Conservation (phyloP, 75 land plant species). For the Isoetes taiwanensis region DNA sequence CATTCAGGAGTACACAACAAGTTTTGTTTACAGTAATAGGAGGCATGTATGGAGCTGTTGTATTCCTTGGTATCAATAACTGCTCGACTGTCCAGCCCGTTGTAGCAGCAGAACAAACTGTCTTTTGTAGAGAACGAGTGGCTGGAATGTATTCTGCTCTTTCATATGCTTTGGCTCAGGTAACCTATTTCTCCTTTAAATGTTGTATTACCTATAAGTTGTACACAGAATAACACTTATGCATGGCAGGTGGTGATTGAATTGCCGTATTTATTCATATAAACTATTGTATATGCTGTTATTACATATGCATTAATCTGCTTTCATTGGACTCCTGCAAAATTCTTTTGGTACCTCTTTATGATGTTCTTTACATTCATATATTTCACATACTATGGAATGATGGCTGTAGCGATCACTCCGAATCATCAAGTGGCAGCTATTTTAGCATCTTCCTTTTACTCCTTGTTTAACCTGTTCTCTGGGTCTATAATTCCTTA, state of each 20-base stretch:
- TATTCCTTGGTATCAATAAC: constrained; percentile 17
- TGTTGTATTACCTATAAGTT: too few relatives aligned
- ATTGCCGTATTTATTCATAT: too few relatives aligned
- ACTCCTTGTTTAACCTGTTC: constrained; percentile 64
- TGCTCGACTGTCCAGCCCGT: constrained; percentile 18
- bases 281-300: too few relatives aligned
- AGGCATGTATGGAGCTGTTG: constrained; percentile 16
- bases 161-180: constrained; percentile 13
- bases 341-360: constrained; percentile 35
- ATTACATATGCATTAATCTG: too few relatives aligned
- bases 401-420: constrained; percentile 70
- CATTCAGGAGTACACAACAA: too few relatives aligned
- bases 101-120: constrained; percentile 15
- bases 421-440: constrained; percentile 55
- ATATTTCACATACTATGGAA: constrained; percentile 47
- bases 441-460: constrained; percentile 52
- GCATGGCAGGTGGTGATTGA: too few relatives aligned
- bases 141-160: constrained; percentile 18
- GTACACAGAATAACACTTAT: too few relatives aligned
- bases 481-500: constrained; percentile 53
- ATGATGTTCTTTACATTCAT: constrained; percentile 25
- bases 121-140: constrained; percentile 11
- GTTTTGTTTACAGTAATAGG: constrained; percentile 14
- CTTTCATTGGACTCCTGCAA: too few relatives aligned
- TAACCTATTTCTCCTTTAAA: too few relatives aligned